phyloP scores from a whole-genome alignment of 2,329 filamentous ascomycete species.

The Graphium sp. region DNA sequence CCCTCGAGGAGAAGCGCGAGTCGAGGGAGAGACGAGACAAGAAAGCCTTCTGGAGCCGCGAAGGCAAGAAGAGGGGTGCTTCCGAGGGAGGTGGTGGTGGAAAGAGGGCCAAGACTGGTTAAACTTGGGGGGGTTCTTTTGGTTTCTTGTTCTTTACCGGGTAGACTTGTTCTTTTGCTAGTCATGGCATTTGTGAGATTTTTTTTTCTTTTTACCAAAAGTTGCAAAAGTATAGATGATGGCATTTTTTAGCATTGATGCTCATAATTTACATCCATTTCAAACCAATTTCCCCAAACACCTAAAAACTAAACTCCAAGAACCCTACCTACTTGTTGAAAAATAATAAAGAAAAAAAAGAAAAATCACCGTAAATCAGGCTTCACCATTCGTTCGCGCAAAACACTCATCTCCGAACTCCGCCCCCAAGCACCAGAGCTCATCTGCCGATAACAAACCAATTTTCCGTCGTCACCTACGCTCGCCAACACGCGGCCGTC shows the following conservation, averaged over 20 bases:
- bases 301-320: too few species aligned
- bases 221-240: too few species aligned
- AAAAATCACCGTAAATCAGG: too few species aligned
- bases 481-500: constrained; percentile 58
- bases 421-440: constrained; percentile 41
- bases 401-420: constrained; percentile 41
- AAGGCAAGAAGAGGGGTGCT: constrained; percentile 54
- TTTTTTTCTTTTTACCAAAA: not conserved
- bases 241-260: too few species aligned
- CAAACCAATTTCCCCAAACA: too few species aligned
- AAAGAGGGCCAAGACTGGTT: constrained; percentile 9
- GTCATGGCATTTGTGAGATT: not conserved
- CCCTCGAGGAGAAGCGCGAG: constrained; percentile 68
- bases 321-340: too few species aligned
- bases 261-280: too few species aligned
- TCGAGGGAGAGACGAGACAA: constrained; percentile 80
- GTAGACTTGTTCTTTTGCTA: constrained; percentile 1
- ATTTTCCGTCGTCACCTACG: constrained; percentile 58
- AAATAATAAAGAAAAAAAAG: too few species aligned
- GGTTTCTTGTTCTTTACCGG: not conserved
- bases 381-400: constrained; percentile 36
- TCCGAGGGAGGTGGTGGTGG: constrained; percentile 21
- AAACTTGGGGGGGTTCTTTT: too few species aligned
- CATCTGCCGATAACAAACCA: constrained; percentile 44
- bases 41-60: constrained; percentile 82